Base-by-base conservation (phyloP, 2,329 filamentous ascomycete species). In the Thyridium curvatum region DNA sequence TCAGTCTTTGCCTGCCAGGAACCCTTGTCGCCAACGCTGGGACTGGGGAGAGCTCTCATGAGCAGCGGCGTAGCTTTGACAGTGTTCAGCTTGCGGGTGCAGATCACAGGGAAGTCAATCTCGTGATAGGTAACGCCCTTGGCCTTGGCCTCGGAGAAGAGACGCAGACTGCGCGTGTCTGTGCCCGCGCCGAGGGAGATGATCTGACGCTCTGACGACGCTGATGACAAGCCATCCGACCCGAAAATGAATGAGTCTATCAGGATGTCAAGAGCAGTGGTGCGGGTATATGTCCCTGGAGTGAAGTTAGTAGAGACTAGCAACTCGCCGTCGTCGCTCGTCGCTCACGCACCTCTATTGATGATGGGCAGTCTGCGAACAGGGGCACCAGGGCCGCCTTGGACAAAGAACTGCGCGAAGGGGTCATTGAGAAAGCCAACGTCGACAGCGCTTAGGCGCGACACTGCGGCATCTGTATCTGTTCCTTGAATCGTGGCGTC, bases 161-260 rank as follows among this genome's bases (percentile, higher is more conserved):
- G 65, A 15, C 87, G 81, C 54, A 96, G 89, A 43, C 82, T 84
- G 13, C 93, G 78, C 7, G 93, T 97, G 57, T 98, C 93, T 10
- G 90, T 95, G 17, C 93, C 93, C 13, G 93, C 91, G 21, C 93
- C 93, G 1, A 98, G 74, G 0, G 90, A 96, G 44, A 98, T 74
- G 43, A 98, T 88, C 57, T 98, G 93, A 45, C 77, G 79, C 33
- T 62, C 52, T 38, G 18, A 42, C 17, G 15, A 44, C 18, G n/a
- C 50, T 48, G 28, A 51, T 46, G 53, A 14, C 8, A 26, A n/a
- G 15, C 32, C 8, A 1, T 30, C 12, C 5, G 35, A 49, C 10
- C 56, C 52, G 4, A 65, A 58, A 12, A 97, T 68, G 52, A 97
- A 97, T 8, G 67, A 69, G 37, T 76, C 59, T 31, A 97, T 77